Evolutionary conservation across 169 alveolate genomes (phyloP).

Genomic region (Babesia bigemina): DNA sequence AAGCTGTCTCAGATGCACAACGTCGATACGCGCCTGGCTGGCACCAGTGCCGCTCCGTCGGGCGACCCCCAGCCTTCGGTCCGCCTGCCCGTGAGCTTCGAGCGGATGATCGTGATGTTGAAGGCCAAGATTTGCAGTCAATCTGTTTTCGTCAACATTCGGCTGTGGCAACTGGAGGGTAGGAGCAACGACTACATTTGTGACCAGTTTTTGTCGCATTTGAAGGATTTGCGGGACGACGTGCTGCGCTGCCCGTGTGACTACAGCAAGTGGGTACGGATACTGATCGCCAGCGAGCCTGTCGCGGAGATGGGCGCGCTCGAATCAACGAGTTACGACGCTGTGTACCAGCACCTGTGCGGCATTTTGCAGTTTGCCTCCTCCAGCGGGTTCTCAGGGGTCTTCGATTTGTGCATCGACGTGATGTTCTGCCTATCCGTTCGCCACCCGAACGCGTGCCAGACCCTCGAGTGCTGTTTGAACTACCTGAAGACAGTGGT

Average conservation of each 20-base stretch:
- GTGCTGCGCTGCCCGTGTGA: conserved; percentile 34
- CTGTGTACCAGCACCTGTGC: conserved; percentile 22
- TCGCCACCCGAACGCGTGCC: conserved; percentile 51
- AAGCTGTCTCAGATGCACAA: conserved; percentile 14
- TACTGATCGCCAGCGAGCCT: conserved; percentile 16
- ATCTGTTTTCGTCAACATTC: not conserved
- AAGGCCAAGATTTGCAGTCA: not conserved
- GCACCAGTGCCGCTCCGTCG: not conserved
- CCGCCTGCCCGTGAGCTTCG: not conserved
- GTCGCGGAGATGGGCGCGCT: not conserved
- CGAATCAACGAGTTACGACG: not conserved
- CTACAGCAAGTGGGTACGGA: conserved; percentile 42
- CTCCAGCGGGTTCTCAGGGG: not conserved
- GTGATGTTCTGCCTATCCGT: conserved; percentile 51
- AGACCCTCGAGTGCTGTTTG: conserved; percentile 20
- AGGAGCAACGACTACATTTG: conserved; percentile 1
- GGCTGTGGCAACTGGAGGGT: conserved; percentile 26
- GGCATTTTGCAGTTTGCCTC: conserved; percentile 25
- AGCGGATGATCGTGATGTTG: conserved; percentile 15
- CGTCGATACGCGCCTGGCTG: not conserved
- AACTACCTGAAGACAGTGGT: conserved; percentile 32
- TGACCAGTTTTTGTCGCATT: not conserved
- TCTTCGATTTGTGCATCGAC: conserved; percentile 40
- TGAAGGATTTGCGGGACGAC: conserved; percentile 46
- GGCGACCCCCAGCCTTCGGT: conserved; percentile 1